Evolutionary conservation across 768 basidiomycete species (phyloP).

Genomic region (Terana coerulea): DNA sequence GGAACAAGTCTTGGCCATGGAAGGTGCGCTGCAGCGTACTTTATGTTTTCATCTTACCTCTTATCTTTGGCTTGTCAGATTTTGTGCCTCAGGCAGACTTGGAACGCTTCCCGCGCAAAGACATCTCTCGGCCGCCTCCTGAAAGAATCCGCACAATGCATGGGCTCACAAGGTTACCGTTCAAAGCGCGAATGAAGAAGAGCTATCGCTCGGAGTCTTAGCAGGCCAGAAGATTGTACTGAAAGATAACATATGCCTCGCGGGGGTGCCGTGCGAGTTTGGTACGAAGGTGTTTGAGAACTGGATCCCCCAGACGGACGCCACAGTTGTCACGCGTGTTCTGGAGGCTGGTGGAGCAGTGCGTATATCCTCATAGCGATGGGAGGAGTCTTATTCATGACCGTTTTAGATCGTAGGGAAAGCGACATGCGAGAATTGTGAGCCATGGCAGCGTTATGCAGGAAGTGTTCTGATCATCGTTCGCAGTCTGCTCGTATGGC

Average conservation of each 20-base stretch:
- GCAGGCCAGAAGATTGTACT: slow-evolving; percentile 37
- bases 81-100: slow-evolving; percentile 16
- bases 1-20: slow-evolving; percentile 16
- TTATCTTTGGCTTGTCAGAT: slow-evolving; percentile 4
- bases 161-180: slow-evolving; percentile 36
- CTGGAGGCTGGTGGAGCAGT: slow-evolving; percentile 37
- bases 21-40: slow-evolving; percentile 16
- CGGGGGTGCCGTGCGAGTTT: slow-evolving; percentile 38
- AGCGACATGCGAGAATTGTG: slow-evolving; percentile 33
- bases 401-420: slow-evolving; percentile 30
- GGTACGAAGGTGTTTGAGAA: slow-evolving; percentile 36
- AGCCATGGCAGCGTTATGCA: too few relatives aligned
- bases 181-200: slow-evolving; percentile 21
- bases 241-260: slow-evolving; percentile 30
- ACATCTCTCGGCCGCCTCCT: slow-evolving; percentile 17
- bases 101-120: slow-evolving; percentile 21
- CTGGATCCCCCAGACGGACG: slow-evolving; percentile 34
- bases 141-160: slow-evolving; percentile 30
- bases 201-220: slow-evolving; percentile 23
- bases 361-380: background rate
- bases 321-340: slow-evolving; percentile 40
- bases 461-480: too few relatives aligned
- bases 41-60: background rate
- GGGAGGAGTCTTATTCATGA: background rate
- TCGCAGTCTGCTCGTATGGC: slow-evolving; percentile 31